phyloP scores from a whole-genome alignment of 2,329 filamentous ascomycete species.

The Fusarium subtropicale region DNA sequence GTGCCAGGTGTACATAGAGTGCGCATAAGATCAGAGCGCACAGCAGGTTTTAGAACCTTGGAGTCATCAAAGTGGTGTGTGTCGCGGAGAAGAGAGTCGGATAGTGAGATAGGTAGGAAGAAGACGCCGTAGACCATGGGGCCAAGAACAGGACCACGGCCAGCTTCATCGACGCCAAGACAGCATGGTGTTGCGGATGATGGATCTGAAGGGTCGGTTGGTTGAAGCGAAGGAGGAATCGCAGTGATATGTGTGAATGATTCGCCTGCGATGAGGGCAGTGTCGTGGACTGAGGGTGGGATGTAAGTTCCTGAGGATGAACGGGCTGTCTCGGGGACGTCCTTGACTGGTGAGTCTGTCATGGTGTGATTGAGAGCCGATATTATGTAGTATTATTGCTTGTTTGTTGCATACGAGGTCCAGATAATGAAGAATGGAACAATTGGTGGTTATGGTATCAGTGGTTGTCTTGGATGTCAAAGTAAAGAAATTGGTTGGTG shows the following conservation, averaged over 20 bases:
- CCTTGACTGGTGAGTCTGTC: slow-evolving; percentile 56
- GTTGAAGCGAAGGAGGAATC: slow-evolving; percentile 70
- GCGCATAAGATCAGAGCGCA: slow-evolving; percentile 77
- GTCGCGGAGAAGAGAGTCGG: slow-evolving; percentile 78
- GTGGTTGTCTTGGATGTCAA: slow-evolving; percentile 5
- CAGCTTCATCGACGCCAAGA: slow-evolving; percentile 93
- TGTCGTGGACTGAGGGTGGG: slow-evolving; percentile 74
- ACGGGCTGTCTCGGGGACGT: slow-evolving; percentile 36
- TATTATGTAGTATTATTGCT: not conserved
- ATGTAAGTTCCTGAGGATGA: slow-evolving; percentile 60
- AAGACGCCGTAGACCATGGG: slow-evolving; percentile 79
- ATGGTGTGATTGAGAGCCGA: slow-evolving; percentile 44
- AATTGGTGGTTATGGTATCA: slow-evolving; percentile 1
- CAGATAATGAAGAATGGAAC: not conserved
- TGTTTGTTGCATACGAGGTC: not conserved
- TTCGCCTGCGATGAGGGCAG: slow-evolving; percentile 69
- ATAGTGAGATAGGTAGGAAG: slow-evolving; percentile 78
- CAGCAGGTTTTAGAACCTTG: slow-evolving; percentile 85
- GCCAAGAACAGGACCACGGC: slow-evolving; percentile 91
- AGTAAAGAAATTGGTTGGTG: not conserved
- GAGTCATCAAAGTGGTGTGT: slow-evolving; percentile 94
- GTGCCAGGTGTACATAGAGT: slow-evolving; percentile 74
- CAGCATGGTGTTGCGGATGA: slow-evolving; percentile 65
- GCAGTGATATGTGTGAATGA: slow-evolving; percentile 80
- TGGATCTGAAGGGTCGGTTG: slow-evolving; percentile 53